Evolutionary conservation across 306 rosid species (phyloP), one percentile per base, ranked within the genome.

Genomic region (Neltuma alba): DNA sequence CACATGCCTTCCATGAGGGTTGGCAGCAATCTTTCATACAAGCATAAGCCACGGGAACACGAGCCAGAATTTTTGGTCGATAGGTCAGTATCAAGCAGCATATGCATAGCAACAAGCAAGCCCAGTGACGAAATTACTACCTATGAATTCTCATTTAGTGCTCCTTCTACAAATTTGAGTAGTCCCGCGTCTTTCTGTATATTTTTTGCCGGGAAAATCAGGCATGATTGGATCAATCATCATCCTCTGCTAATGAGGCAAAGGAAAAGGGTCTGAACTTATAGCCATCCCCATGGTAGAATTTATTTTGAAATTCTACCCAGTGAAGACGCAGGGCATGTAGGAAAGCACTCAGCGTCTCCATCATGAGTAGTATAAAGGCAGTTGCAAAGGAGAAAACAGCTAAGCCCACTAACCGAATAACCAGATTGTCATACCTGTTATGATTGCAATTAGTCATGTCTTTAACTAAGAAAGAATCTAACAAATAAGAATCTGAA

Each of bases 261-360:
- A 93, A 91, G 58, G 97, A 85, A 74, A 93, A 89, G 34, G 98
- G 97, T 80, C 72, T 90, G 87, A 93, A 93, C 90, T 93, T 91
- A 72, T 86, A 85, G 80, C 98, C 98, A 83, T 93, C 98, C 7
- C 95, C 98, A 33, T 81, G 80, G 84, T 93, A 93, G 89, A 93
- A 93, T 76, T 93, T 93, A 55, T 82, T 90, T 83, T 93, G 98
- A 84, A 91, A 93, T 82, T 93, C 97, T 37, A 93, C 93, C 98
- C 97, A 93, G 71, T 93, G 98, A 78, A 93, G 98, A 86, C 97
- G 98, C 85, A 93, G 72, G 79, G 98, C 97, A 48, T 93, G 98
- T 80, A 93, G 98, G 86, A 93, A 93, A 67, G 98, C 97, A 65
- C 98, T 89, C 3, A 93, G 91, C n/a, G 90, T 85, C 89, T 93